A percentile compares a stretch with the other conserved stretches of the same genome.
Conservation (phyloP, 176 grass and related monocot genomes). For the Hsuehochloa calcarea region DNA sequence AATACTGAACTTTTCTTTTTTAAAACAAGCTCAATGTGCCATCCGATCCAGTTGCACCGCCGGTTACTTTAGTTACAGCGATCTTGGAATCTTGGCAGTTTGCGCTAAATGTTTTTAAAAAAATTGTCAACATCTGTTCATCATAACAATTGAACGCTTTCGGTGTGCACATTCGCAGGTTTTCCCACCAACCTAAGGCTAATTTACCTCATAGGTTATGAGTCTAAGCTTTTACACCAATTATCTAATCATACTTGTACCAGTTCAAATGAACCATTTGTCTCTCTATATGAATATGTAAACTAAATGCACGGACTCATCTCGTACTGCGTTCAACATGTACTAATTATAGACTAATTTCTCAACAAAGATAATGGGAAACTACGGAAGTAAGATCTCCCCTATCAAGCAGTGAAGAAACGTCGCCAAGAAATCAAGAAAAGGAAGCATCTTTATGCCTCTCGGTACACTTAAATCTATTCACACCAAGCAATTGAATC, state of each 20-base stretch:
- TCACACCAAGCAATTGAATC: background rate
- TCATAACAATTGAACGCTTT: background rate
- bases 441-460: background rate
- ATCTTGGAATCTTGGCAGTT: constrained; percentile 36
- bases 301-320: background rate
- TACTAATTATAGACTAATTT: background rate
- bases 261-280: background rate
- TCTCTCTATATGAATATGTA: background rate
- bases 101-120: constrained; percentile 29
- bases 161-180: background rate
- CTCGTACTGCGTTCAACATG: background rate
- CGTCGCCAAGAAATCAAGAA: background rate
- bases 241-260: background rate
- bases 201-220: background rate
- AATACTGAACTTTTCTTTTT: background rate
- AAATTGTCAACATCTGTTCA: constrained; percentile 20
- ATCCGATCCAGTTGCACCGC: background rate
- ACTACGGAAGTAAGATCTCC: background rate
- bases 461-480: background rate
- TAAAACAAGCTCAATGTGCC: background rate
- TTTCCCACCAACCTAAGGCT: background rate
- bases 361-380: background rate
- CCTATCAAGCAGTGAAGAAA: background rate
- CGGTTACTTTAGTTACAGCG: background rate
- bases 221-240: background rate